Evolutionary conservation across 139 green algal species (phyloP), one percentile per base, ranked within the genome.

Genomic region (Chlamydomonas eustigma): DNA sequence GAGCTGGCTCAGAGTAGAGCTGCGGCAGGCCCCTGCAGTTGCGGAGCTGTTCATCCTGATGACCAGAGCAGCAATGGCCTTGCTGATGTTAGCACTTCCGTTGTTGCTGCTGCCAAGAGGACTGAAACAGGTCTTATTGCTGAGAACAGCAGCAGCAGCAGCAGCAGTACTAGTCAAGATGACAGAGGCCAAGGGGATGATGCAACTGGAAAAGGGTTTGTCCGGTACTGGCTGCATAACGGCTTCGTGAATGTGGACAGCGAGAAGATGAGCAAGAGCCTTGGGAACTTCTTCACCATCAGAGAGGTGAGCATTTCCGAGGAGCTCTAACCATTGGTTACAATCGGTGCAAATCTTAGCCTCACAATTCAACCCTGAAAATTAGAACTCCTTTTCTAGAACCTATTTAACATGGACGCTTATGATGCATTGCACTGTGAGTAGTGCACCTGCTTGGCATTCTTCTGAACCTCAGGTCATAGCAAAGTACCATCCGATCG

Each of bases 211-310:
- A 25, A 51, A 38, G 33, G 25, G 32, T 96, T 97, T 83, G 94
- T 95, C 18, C 80, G 90, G 3, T 97, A 90, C 83, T 98, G 95
- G 95, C 63, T 97, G 75, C 95, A 98, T 87, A 98, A 98, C 71
- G 95, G 94, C 52, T 97, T 97, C 78, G 93, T 97, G 37, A 97
- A 94, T 71, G 89, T 99, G 37, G 92, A 97, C 78, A 89, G 82
- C 70, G 94, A 97, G 81, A 99, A 99, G 87, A 99, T 99, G 95
- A 92, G 81, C 68, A 99, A 99, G 88, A 92, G 80, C 1, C 75
- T 99, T 5, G 95, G 95, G 39, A 99, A 99, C 87, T 99, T 99
- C 83, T 97, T 98, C 88, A 99, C 94, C 37, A 99, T 99, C 71
- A 75, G 93, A 51, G 76, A 81, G 30, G 76, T 80, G 66, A 35